Percentiles rank a stretch among this genome's conserved stretches.
phyloP scores from a whole-genome alignment of 2,329 filamentous ascomycete genomes.

The Zasmidium citrigriseum region DNA sequence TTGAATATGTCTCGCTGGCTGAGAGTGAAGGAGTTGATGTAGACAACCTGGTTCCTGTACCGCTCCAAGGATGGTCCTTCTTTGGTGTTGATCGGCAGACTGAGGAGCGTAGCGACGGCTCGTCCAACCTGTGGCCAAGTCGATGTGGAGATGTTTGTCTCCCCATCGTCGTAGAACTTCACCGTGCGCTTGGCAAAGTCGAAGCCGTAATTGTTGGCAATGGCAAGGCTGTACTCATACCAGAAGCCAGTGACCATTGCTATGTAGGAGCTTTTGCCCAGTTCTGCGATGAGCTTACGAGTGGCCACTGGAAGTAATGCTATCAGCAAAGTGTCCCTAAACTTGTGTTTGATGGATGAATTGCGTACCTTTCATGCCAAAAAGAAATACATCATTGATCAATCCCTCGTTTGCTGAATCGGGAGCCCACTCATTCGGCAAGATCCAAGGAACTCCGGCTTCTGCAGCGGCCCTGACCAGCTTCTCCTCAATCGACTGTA shows the following conservation, averaged over 20 bases:
- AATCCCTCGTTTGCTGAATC: constrained; percentile 28
- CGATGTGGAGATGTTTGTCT: constrained; percentile 56
- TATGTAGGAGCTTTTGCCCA: constrained; percentile 30
- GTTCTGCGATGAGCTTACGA: constrained; percentile 27
- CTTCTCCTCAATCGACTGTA: constrained; percentile 28
- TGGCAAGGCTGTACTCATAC: constrained; percentile 39
- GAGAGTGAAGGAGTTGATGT: constrained; percentile 57
- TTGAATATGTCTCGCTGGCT: constrained; percentile 66
- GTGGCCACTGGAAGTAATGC: not conserved
- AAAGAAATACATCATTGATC: constrained; percentile 21
- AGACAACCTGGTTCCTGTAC: constrained; percentile 53
- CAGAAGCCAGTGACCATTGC: constrained; percentile 30
- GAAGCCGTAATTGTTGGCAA: constrained; percentile 38
- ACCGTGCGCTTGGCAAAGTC: constrained; percentile 34
- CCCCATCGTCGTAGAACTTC: constrained; percentile 57
- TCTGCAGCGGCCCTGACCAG: constrained; percentile 38
- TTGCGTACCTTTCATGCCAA: constrained; percentile 7
- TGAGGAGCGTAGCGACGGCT: constrained; percentile 51
- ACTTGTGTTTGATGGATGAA: constrained; percentile 8
- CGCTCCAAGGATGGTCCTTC: constrained; percentile 7
- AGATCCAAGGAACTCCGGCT: constrained; percentile 39
- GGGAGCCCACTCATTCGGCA: constrained; percentile 40
- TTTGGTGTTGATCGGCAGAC: constrained; percentile 23
- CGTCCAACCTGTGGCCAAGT: constrained; percentile 59
- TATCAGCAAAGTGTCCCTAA: constrained; percentile 5